A percentile compares a stretch with the other conserved stretches of the same genome.
Evolutionary conservation across 1,139 yeast species (phyloP).

Genomic region (Suzukiozyma palmioleophila): DNA sequence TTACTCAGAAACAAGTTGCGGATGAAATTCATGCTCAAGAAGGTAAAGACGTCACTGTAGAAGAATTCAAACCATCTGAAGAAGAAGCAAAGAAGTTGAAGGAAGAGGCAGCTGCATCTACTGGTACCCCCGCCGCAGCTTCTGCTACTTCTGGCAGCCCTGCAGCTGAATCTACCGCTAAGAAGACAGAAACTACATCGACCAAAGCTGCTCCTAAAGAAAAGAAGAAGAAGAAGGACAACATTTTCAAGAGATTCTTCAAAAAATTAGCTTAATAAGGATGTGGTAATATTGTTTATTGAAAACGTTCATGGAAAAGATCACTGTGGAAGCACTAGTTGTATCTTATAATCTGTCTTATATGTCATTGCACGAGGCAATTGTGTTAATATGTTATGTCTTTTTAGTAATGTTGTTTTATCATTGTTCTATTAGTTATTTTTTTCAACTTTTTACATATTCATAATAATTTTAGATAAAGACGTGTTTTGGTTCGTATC

Average conservation of each 20-base stretch:
- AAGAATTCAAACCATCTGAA: slow-evolving; percentile 42
- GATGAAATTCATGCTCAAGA: slow-evolving; percentile 36
- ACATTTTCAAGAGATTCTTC: slow-evolving; percentile 12
- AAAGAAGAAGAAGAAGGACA: slow-evolving; percentile 14
- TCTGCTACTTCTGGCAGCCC: slow-evolving; percentile 5
- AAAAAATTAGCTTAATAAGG: slow-evolving; percentile 9
- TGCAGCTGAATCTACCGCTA: slow-evolving; percentile 7
- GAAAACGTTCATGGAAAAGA: too few relatives aligned
- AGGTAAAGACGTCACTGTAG: slow-evolving; percentile 36
- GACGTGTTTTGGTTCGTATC: too few relatives aligned
- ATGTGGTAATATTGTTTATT: too few relatives aligned
- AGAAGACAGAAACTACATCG: slow-evolving; percentile 4
- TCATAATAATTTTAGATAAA: too few relatives aligned
- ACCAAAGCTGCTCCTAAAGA: slow-evolving; percentile 8
- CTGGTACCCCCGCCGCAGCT: slow-evolving; percentile 5
- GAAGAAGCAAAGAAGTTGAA: slow-evolving; percentile 33
- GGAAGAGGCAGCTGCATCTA: slow-evolving; percentile 23
- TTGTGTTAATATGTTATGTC: background rate
- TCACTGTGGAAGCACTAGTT: background rate
- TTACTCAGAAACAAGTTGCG: slow-evolving; percentile 23
- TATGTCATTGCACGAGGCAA: background rate
- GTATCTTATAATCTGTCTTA: background rate
- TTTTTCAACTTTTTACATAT: background rate
- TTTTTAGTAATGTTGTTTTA: background rate
- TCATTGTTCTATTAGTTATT: slow-evolving; percentile 1